Evolutionary conservation across 2,329 filamentous ascomycete genomes (phyloP), one percentile per base, ranked within the genome.

Genomic region (Elsinoe ampelina): DNA sequence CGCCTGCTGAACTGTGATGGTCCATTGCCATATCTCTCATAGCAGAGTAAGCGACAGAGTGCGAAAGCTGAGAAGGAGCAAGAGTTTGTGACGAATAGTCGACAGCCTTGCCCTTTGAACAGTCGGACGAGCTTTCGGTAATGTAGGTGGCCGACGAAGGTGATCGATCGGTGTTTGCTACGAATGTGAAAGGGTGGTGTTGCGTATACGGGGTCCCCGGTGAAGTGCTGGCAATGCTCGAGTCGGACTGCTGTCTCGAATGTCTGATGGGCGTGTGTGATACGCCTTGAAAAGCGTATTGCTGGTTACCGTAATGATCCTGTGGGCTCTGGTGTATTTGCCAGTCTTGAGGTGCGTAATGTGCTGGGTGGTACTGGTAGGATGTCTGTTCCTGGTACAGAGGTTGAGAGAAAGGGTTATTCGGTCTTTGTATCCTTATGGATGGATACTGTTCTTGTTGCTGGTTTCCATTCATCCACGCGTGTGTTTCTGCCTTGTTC

Each of bases 11-110:
- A 60, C 70, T 71, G 63, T 78, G 72, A 58, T 77, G 72, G 58
- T 77, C 80, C 71, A 83, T 75, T 58, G 79, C 72, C 58, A 77
- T 78, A 59, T 77, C 75, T 71, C 79, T 80, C 78, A 83, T 82
- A 52, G 78, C 80, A 67, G 79, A 72, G 64, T 82, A 79, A n/a
- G 78, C 75, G 10, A 75, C 72, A 64, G 73, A 59, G 55, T 67
- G 66, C 39, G 64, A 63, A 34, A 62, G 61, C 51, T 64, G 62
- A 54, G 62, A 66, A 39, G 67, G 67, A 11, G 35, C 19, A 38
- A 35, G 32, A 5, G 48, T 52, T 17, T 52, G 48, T 5, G 48
- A 32, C 51, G 63, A 54, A 58, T 68, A 66, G 39, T 59, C 63
- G 36, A 58, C 57, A 58, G 20, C 50, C 41, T 60, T 60, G 54